Conservation (phyloP, 305 asterid species). For the Fraxinus sp. region DNA sequence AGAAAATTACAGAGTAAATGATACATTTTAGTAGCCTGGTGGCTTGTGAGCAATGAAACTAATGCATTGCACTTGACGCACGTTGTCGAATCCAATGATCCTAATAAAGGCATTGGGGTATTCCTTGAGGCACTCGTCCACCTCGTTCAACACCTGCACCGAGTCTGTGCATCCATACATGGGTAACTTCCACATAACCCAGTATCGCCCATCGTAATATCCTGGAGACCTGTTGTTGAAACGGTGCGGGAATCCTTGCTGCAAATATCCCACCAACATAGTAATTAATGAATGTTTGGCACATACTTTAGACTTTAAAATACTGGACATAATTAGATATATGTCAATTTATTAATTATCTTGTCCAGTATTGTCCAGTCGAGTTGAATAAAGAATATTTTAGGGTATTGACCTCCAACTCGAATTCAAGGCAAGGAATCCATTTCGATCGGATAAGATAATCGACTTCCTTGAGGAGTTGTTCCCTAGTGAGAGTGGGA, state of each 20-base stretch:
- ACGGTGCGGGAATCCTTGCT: slow-evolving; percentile 33
- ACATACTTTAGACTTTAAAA: not conserved
- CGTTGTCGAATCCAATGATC: slow-evolving; percentile 53
- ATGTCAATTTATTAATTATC: not conserved
- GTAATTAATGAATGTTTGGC: no score
- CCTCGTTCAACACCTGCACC: slow-evolving; percentile 38
- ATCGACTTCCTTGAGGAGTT: slow-evolving; percentile 31
- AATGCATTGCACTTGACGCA: slow-evolving; percentile 46
- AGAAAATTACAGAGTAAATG: not conserved
- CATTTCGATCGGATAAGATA: slow-evolving; percentile 29
- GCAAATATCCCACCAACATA: not conserved
- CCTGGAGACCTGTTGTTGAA: slow-evolving; percentile 27
- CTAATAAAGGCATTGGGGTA: slow-evolving; percentile 35
- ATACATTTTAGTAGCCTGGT: not conserved
- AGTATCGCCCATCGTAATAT: slow-evolving; percentile 38
- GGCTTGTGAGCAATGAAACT: slow-evolving; percentile 43
- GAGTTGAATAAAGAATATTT: not conserved
- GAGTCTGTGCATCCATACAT: slow-evolving; percentile 61
- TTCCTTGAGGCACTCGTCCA: slow-evolving; percentile 25
- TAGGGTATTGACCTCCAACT: slow-evolving; percentile 19
- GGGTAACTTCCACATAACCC: slow-evolving; percentile 62
- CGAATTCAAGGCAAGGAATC: slow-evolving; percentile 43
- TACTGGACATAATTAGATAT: not conserved
- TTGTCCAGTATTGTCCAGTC: not conserved
- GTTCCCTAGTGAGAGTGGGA: slow-evolving; percentile 25